A percentile compares a stretch with the other conserved stretches of the same genome.
phyloP scores from a whole-genome alignment of 371 early-diverging fungal species.

The Caulochytrium protostelioides region DNA sequence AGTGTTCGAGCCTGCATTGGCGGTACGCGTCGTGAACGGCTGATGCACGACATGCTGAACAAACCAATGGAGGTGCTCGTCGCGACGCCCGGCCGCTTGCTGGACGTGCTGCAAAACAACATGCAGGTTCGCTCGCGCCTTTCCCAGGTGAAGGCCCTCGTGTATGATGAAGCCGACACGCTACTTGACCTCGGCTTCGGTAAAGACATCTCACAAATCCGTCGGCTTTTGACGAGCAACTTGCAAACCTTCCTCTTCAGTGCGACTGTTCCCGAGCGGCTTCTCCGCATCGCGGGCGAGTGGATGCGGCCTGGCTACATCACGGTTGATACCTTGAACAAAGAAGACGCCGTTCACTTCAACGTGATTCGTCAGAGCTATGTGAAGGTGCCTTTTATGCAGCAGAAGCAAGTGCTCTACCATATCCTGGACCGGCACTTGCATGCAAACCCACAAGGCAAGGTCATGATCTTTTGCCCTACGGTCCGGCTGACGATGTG shows the following conservation, averaged over 20 bases:
- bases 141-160: constrained; percentile 32
- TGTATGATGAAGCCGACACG: constrained; percentile 97
- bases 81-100: constrained; percentile 84
- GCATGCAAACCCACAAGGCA: constrained; percentile 22
- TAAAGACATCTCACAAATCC: constrained; percentile 64
- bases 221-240: constrained; percentile 39
- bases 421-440: constrained; percentile 36
- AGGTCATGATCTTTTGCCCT: constrained; percentile 78
- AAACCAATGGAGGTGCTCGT: constrained; percentile 59
- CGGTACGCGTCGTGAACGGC: constrained; percentile 36
- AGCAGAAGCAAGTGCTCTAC: constrained; percentile 38
- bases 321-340: constrained; percentile 58
- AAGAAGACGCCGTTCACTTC: constrained; percentile 52
- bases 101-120: constrained; percentile 51
- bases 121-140: constrained; percentile 7
- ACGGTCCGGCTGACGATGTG: constrained; percentile 55
- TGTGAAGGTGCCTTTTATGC: constrained; percentile 32
- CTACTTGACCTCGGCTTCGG: constrained; percentile 97
- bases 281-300: constrained; percentile 48
- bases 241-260: constrained; percentile 95
- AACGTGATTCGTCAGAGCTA: constrained; percentile 53
- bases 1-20: constrained; percentile 70
- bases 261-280: constrained; percentile 79
- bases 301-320: constrained; percentile 44
- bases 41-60: constrained; percentile 27